Conservation (phyloP, 192 early-diverging fungal species). For the Podila epicladia region DNA sequence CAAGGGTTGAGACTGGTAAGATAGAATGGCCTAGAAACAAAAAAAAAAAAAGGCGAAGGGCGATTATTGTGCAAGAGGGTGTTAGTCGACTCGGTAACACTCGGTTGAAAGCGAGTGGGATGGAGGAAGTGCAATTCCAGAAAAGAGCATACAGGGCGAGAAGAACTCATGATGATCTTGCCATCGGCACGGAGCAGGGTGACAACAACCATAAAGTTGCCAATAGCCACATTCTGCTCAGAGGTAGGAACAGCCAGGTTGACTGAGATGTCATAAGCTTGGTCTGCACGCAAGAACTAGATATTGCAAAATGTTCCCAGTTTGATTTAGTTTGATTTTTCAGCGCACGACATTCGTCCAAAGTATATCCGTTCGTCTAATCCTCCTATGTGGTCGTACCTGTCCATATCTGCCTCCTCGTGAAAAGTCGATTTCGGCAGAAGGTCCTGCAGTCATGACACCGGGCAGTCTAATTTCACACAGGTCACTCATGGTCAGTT, state of each 20-base stretch:
- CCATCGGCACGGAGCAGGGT: slow-evolving; percentile 32
- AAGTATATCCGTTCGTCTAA: not conserved
- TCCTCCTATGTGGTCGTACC: slow-evolving; percentile 3
- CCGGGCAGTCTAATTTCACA: slow-evolving; percentile 21
- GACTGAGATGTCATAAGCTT: slow-evolving; percentile 56
- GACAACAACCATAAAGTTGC: slow-evolving; percentile 41
- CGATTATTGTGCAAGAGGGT: not conserved
- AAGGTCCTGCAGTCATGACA: slow-evolving; percentile 16
- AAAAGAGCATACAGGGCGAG: slow-evolving; percentile 55
- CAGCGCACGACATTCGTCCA: not conserved
- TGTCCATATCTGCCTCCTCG: slow-evolving; percentile 38
- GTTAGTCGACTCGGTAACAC: too few species aligned
- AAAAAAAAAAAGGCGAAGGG: not conserved
- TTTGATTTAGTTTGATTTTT: not conserved
- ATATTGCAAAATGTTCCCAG: too few species aligned
- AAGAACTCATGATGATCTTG: slow-evolving; percentile 50
- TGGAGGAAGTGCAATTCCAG: not conserved
- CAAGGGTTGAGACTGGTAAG: slow-evolving; percentile 51
- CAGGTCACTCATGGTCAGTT: not conserved
- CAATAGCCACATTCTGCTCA: slow-evolving; percentile 51
- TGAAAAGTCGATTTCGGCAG: slow-evolving; percentile 50
- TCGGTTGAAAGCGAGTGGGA: too few species aligned
- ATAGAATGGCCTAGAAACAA: slow-evolving; percentile 51
- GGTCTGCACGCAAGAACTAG: slow-evolving; percentile 52
- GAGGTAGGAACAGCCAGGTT: slow-evolving; percentile 53